Evolutionary conservation across 2,329 filamentous ascomycete genomes (phyloP), one percentile per base, ranked within the genome.

Genomic region (Colletotrichum liaoningense): DNA sequence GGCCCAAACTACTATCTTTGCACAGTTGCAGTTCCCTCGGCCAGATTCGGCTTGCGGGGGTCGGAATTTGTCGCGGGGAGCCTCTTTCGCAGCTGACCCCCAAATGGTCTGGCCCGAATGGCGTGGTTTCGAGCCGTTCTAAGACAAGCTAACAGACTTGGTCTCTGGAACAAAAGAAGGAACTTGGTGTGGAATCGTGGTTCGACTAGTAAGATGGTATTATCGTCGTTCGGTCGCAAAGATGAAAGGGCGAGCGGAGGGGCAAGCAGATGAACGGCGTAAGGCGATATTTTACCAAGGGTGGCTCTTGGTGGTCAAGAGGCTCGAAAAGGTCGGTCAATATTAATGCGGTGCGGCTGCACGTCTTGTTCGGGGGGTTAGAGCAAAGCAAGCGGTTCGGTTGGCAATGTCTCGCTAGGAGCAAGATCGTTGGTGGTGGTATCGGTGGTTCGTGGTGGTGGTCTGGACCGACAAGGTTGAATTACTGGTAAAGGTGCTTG

Each of bases 11-110:
- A 30, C n/a, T 49, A 30, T 55, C 22, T 26, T 73, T 28, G 58
- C 56, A 22, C 33, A 58, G 26, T 42, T 46, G 63, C 64, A 56
- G 26, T 38, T 73, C 62, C 70, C 73, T 74, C 38, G 38, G 69
- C 30, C 70, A 63, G 8, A 8, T 19, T 73, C 64, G 65, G 57
- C 60, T 59, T 69, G 60, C 26, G 55, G 49, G 38, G 66, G 16
- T 35, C 56, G 52, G 63, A 28, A 63, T 56, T 57, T 22, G 22
- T 71, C 62, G 59, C 59, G 42, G 42, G 46, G n/a, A 30, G n/a
- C 16, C 11, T 30, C 22, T n/a, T 12, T 62, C 26, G 63, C 38
- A 58, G 38, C 5, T 64, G 54, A 33, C 54, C n/a, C 38, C 55
- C 57, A 64, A 33, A 28, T 42, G 58, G 35, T 52, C 52, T 66